These are phyloP conservation scores for Ilyonectria sp. DNA, from an alignment of 2,329 filamentous ascomycete species.

Conservation along the genomic window DNA sequence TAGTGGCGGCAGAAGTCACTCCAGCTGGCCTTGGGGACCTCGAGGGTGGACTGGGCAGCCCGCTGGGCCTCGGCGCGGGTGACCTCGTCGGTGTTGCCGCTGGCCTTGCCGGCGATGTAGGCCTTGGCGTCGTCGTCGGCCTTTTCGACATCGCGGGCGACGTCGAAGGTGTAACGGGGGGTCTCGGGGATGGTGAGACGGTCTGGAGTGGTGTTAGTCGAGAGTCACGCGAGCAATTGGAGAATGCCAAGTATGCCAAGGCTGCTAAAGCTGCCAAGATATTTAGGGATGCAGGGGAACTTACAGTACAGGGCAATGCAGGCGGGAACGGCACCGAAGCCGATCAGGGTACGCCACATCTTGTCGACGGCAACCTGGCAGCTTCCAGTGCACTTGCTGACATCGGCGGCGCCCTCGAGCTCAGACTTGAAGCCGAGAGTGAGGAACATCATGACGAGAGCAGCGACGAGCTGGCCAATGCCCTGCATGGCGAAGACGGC, in stretches of 20 bases:
- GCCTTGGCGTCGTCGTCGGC: constrained; percentile 80
- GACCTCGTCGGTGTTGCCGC: constrained; percentile 78
- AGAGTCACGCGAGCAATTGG: neutral
- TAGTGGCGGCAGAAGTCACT: constrained; percentile 81
- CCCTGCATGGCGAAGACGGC: constrained; percentile 91
- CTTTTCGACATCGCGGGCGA: constrained; percentile 81
- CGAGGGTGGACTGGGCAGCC: constrained; percentile 68
- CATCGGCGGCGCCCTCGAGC: constrained; percentile 65
- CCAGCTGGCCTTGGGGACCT: constrained; percentile 80
- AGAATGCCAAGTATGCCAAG: neutral
- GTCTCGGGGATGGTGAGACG: constrained; percentile 90
- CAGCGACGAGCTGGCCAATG: constrained; percentile 83
- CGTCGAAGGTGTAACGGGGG: constrained; percentile 89
- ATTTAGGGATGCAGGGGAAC: constrained; percentile 23
- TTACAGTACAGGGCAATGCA: constrained; percentile 84
- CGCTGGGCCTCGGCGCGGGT: constrained; percentile 71
- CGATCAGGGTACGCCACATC: constrained; percentile 89
- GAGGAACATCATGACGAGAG: constrained; percentile 82
- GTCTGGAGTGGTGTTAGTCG: constrained; percentile 46
- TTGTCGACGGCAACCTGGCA: constrained; percentile 75
- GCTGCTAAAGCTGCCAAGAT: constrained; percentile 24
- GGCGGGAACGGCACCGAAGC: constrained; percentile 85
- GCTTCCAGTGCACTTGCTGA: constrained; percentile 66
- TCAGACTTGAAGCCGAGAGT: constrained; percentile 79
- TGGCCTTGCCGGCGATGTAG: constrained; percentile 77